phyloP scores from a whole-genome alignment of 2,329 filamentous ascomycete species.

The Talaromyces funiculosus region DNA sequence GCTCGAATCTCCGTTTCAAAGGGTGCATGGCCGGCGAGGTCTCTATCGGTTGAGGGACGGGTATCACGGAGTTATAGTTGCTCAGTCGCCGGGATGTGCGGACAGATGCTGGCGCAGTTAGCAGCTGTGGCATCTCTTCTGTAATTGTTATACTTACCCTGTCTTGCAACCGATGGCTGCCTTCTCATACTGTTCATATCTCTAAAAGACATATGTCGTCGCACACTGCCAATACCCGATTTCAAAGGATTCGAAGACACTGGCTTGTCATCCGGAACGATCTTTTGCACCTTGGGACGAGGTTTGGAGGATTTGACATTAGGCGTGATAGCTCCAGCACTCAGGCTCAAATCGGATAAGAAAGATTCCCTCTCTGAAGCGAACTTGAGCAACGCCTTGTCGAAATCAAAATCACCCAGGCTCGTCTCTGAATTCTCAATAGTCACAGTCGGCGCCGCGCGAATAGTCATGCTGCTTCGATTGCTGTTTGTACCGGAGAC shows the following conservation, averaged over 20 bases:
- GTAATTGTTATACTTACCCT: conserved; percentile 45
- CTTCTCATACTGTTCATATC: conserved; percentile 95
- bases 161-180: conserved; percentile 69
- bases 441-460: conserved; percentile 32
- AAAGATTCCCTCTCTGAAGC: conserved; percentile 92
- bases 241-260: conserved; percentile 44
- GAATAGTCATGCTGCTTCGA: conserved; percentile 60
- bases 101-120: conserved; percentile 50
- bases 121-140: conserved; percentile 20
- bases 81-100: conserved; percentile 84
- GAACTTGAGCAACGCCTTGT: conserved; percentile 88
- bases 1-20: conserved; percentile 87
- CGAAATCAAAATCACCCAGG: conserved; percentile 79
- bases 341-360: conserved; percentile 84
- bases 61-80: conserved; percentile 98
- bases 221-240: conserved; percentile 73
- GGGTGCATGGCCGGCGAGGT: conserved; percentile 92
- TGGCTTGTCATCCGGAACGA: conserved; percentile 65
- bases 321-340: conserved; percentile 71
- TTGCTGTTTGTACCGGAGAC: conserved; percentile 52
- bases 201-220: conserved; percentile 83
- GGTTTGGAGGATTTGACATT: conserved; percentile 67
- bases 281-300: conserved; percentile 62
- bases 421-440: conserved; percentile 25
- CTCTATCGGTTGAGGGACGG: conserved; percentile 83